Evolutionary conservation across 768 basidiomycete genomes (phyloP), one percentile per base, ranked within the genome.

Genomic region (Strobilomyces confusus): DNA sequence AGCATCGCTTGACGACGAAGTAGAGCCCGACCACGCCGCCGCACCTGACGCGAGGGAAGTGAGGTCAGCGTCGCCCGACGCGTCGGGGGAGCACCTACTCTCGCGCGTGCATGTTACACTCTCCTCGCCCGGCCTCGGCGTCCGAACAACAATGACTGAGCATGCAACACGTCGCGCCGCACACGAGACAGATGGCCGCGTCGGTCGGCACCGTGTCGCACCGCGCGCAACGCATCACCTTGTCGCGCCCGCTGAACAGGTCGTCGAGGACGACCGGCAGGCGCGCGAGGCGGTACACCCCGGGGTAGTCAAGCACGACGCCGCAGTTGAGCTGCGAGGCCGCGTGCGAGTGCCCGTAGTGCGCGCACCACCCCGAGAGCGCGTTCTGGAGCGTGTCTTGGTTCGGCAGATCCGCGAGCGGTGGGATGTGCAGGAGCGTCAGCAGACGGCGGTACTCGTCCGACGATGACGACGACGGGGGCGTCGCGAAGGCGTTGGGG

Each of bases 41-140:
- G 63, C 95, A 98, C 51, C 95, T 98, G 58, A 29, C 6, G 29
- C 29, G 29, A 1, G 4, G 7, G 6, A 29, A 26, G 26, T 4
- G 26, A 9, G 29, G 29, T 29, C 6, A 29, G 29, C 29, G 6
- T 29, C 29, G 29, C 29, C 5, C 9, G n/a, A 7, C 29, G 29
- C 29, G 7, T 8, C 29, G 6, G 29, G 5, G 29, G 6, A 6
- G 29, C 13, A 52, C 51, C 65, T 65, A 97, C 95, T 91, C 88
- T 79, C 93, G 79, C 47, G 87, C 90, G 66, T 98, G 97, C 77
- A 89, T 82, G 67, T 98, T 99, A 68, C 95, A 98, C 65, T 99
- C 95, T 26, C 95, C 97, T 23, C 86, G 75, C 37, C 75, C 73
- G 22, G 78, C 75, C 17, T 75, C 78, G 47, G 69, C 61, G 57